These are phyloP conservation scores for Vaucheria bursata DNA, from an alignment of 352 stramenopile genomes.

Conservation along the genomic window DNA sequence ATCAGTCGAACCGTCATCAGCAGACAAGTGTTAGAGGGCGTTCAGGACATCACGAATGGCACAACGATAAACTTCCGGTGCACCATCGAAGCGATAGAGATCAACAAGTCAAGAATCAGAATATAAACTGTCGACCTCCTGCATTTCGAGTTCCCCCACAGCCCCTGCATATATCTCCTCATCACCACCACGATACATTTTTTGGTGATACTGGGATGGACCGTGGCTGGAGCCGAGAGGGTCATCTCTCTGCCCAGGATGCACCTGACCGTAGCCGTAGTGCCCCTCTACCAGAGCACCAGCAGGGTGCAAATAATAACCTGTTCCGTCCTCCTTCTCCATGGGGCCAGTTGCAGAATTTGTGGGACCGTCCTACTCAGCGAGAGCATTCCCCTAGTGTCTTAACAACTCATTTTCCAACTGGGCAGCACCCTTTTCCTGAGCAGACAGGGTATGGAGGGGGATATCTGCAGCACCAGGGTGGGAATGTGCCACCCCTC, in stretches of 20 bases:
- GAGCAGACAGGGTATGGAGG: background rate
- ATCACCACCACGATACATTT: background rate
- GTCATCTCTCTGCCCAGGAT: background rate
- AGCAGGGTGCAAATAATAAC: background rate
- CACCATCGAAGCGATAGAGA: background rate
- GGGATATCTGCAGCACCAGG: background rate
- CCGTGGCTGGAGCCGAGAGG: conserved; percentile 5
- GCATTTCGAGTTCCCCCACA: no score
- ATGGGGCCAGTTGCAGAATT: background rate
- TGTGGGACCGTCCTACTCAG: no score
- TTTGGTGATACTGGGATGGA: conserved; percentile 8
- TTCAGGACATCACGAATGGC: background rate
- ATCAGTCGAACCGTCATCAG: conserved; percentile 16
- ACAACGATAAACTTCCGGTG: background rate
- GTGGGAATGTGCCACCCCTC: no score
- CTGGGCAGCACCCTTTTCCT: conserved; percentile 5
- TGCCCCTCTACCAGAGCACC: background rate
- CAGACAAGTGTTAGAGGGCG: background rate
- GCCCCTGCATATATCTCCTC: background rate
- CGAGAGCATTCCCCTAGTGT: no score
- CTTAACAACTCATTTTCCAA: conserved; percentile 7
- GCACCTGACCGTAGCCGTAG: background rate
- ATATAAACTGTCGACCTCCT: background rate
- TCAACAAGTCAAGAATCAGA: no score
- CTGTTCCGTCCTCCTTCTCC: background rate